These are phyloP conservation scores for Emmonsiellopsis sp. DNA, from an alignment of 2,329 filamentous ascomycete genomes.

Conservation along the genomic window DNA sequence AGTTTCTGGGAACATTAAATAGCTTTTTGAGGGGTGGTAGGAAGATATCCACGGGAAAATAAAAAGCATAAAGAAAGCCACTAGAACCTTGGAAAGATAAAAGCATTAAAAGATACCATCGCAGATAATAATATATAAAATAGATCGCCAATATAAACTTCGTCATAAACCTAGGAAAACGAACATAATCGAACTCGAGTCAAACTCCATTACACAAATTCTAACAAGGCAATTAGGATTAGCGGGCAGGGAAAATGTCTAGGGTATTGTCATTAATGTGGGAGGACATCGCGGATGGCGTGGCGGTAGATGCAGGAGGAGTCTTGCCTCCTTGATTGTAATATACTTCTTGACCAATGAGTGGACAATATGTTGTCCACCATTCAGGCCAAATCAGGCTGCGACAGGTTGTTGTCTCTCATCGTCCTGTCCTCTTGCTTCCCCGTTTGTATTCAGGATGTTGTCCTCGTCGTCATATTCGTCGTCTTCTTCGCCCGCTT, in stretches of 20 bases:
- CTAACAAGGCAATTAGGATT: not conserved
- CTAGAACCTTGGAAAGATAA: not conserved
- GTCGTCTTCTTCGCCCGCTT: constrained; percentile 32
- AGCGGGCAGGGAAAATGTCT: not conserved
- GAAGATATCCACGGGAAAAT: not conserved
- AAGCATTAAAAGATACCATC: not conserved
- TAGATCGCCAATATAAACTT: not conserved
- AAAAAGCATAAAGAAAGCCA: not conserved
- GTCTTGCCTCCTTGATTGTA: too few species aligned
- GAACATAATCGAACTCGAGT: not conserved
- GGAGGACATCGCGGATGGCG: too few species aligned
- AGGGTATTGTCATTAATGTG: not conserved
- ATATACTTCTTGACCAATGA: too few species aligned
- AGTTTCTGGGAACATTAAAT: too few species aligned
- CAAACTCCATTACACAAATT: not conserved
- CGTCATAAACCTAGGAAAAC: not conserved
- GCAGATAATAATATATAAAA: not conserved
- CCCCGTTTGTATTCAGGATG: not conserved
- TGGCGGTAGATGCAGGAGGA: too few species aligned
- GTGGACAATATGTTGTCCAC: too few species aligned
- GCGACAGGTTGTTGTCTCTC: not conserved
- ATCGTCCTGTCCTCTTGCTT: not conserved
- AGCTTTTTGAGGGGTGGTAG: too few species aligned
- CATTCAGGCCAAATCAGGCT: not conserved
- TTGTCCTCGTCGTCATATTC: constrained; percentile 24